Evolutionary conservation across 2,329 filamentous ascomycete species (phyloP).

Genomic region (Aspergillus quadricinctus): DNA sequence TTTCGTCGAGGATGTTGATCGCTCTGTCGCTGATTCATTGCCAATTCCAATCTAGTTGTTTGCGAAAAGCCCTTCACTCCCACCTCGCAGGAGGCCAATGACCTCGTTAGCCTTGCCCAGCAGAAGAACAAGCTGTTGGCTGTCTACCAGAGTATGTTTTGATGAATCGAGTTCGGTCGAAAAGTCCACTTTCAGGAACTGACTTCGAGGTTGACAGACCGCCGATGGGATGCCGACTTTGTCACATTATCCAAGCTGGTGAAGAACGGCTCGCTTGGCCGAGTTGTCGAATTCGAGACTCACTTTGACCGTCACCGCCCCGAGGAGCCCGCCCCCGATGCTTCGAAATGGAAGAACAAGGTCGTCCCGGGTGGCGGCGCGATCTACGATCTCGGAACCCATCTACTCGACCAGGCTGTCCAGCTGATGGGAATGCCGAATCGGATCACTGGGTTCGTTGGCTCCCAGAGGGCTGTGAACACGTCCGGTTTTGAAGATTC

Average conservation of each 20-base stretch:
- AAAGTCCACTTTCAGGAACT: neutral
- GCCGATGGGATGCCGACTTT: constrained; percentile 75
- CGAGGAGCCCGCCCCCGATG: constrained; percentile 43
- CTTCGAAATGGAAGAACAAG: constrained; percentile 63
- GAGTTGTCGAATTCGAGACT: constrained; percentile 72
- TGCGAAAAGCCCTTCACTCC: constrained; percentile 82
- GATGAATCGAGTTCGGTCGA: neutral
- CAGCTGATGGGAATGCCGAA: constrained; percentile 65
- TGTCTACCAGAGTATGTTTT: constrained; percentile 61
- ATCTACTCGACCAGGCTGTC: constrained; percentile 72
- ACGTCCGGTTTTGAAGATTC: constrained; percentile 46
- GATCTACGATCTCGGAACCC: constrained; percentile 71
- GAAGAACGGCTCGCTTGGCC: constrained; percentile 56
- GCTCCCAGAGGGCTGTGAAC: constrained; percentile 61
- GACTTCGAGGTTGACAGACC: constrained; percentile 40
- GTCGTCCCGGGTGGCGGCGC: constrained; percentile 62
- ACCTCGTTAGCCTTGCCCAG: constrained; percentile 55
- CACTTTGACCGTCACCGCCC: constrained; percentile 75
- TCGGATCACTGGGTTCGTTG: constrained; percentile 62
- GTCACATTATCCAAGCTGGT: constrained; percentile 63
- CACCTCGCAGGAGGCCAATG: constrained; percentile 61
- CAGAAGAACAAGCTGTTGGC: constrained; percentile 52
- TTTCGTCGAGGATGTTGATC: neutral
- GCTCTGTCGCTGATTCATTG: neutral
- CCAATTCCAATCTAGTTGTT: constrained; percentile 48